Conservation (phyloP, 1,139 yeast genomes). For the Pichia sp. region DNA sequence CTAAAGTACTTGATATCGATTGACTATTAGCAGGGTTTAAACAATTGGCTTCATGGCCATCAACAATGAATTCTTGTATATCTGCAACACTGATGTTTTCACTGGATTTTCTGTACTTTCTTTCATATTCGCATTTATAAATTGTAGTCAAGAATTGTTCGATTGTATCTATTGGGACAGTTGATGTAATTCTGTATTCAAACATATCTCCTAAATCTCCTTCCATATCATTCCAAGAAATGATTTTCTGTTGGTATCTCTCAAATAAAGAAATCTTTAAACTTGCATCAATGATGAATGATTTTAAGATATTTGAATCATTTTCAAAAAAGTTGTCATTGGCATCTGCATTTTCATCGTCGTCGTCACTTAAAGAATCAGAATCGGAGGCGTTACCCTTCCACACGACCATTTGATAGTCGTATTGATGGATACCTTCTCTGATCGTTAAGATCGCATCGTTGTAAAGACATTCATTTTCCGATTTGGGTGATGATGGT, state of each 20-base stretch:
- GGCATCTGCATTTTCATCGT: slow-evolving; percentile 53
- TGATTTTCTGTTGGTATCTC: slow-evolving; percentile 44
- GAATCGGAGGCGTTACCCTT: slow-evolving; percentile 54
- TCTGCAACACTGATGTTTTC: slow-evolving; percentile 44
- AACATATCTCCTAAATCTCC: slow-evolving; percentile 88
- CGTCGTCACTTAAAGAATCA: slow-evolving; percentile 47
- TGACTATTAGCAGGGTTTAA: slow-evolving; percentile 8
- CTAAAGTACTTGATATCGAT: slow-evolving; percentile 9
- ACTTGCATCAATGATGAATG: slow-evolving; percentile 65
- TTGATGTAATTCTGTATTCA: slow-evolving; percentile 73
- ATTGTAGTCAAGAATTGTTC: slow-evolving; percentile 65
- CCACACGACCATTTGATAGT: slow-evolving; percentile 70
- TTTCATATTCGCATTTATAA: slow-evolving; percentile 72
- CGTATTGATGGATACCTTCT: slow-evolving; percentile 62
- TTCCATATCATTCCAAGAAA: slow-evolving; percentile 79
- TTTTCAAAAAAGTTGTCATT: slow-evolving; percentile 47
- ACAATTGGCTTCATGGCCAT: slow-evolving; percentile 28
- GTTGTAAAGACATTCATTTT: slow-evolving; percentile 76
- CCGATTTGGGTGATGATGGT: slow-evolving; percentile 83
- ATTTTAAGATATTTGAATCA: slow-evolving; percentile 50
- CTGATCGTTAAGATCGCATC: slow-evolving; percentile 78
- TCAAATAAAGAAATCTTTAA: slow-evolving; percentile 48
- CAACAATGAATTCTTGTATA: slow-evolving; percentile 55
- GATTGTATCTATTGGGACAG: slow-evolving; percentile 55
- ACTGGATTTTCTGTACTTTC: slow-evolving; percentile 63